phyloP scores from a whole-genome alignment of 441 rosid species.

The Pelargonium citronellum region DNA sequence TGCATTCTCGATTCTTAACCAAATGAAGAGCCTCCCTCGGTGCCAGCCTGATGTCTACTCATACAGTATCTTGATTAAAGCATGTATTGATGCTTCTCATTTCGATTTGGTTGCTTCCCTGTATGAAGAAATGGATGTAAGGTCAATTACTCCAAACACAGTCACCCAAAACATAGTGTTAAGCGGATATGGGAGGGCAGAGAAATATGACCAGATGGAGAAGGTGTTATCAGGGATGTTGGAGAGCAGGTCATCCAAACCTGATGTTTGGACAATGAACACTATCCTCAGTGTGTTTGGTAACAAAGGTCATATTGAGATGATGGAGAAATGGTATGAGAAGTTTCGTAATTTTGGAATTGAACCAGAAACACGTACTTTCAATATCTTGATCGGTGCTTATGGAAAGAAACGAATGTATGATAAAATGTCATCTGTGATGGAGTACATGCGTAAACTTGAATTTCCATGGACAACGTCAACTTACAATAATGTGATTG shows the following conservation, averaged over 20 bases:
- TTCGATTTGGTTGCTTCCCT: constrained; percentile 61
- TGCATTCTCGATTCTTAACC: constrained; percentile 53
- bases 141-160: constrained; percentile 62
- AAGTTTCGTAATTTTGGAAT: constrained; percentile 73
- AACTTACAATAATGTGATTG: constrained; percentile 82
- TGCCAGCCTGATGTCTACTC: constrained; percentile 82
- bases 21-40: constrained; percentile 60
- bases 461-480: constrained; percentile 90
- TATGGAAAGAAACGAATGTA: constrained; percentile 85
- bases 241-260: constrained; percentile 52
- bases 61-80: constrained; percentile 67
- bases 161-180: constrained; percentile 83
- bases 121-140: constrained; percentile 64
- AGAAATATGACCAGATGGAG: constrained; percentile 81
- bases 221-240: constrained; percentile 68
- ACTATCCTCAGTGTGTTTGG: constrained; percentile 76
- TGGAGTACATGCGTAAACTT: constrained; percentile 90
- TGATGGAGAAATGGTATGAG: constrained; percentile 92
- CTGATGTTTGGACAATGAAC: constrained; percentile 96
- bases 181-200: constrained; percentile 70
- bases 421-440: constrained; percentile 87
- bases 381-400: constrained; percentile 79
- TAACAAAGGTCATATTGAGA: constrained; percentile 68
- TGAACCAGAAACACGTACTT: constrained; percentile 80
- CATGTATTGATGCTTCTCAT: constrained; percentile 54